Percentiles rank a stretch among this genome's conserved stretches.
Evolutionary conservation across 352 stramenopile species (phyloP).

Genomic region (Pythium volutum): DNA sequence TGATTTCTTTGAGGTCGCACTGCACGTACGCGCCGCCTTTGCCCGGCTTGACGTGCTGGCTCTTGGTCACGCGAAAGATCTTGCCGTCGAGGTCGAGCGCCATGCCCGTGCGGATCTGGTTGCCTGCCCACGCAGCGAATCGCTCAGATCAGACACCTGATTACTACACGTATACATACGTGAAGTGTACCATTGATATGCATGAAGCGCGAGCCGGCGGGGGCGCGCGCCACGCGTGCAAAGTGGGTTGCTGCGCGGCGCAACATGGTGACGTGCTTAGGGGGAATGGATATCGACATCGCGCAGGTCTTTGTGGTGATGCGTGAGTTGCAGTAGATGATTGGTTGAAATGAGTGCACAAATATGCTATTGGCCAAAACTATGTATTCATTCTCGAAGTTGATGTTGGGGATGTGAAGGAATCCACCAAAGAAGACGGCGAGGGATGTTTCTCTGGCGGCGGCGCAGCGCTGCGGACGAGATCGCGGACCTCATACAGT

Average conservation of each 20-base stretch:
- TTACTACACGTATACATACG: background rate
- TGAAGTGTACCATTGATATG: constrained; percentile 60
- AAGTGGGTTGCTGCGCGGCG: constrained; percentile 21
- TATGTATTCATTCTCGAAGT: no score
- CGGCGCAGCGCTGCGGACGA: constrained; percentile 33
- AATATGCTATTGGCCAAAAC: background rate
- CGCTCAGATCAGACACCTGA: background rate
- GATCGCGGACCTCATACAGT: constrained; percentile 48
- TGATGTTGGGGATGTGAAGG: constrained; percentile 14
- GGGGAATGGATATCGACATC: background rate
- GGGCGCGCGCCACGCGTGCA: constrained; percentile 10
- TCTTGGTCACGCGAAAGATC: constrained; percentile 85
- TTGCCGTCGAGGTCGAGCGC: constrained; percentile 79
- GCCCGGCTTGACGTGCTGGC: constrained; percentile 81
- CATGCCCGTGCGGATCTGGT: constrained; percentile 81
- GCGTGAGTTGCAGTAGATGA: background rate
- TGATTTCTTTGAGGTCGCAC: constrained; percentile 85
- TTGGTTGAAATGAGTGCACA: constrained; percentile 8
- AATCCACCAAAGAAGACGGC: background rate
- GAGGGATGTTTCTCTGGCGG: constrained; percentile 50
- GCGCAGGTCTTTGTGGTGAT: background rate
- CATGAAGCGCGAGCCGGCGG: constrained; percentile 42
- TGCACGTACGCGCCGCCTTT: constrained; percentile 84
- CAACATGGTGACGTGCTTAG: constrained; percentile 22
- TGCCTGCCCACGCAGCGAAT: constrained; percentile 35